phyloP scores from a whole-genome alignment of 2,329 filamentous ascomycete species.

The Phyllosticta citriasiana region DNA sequence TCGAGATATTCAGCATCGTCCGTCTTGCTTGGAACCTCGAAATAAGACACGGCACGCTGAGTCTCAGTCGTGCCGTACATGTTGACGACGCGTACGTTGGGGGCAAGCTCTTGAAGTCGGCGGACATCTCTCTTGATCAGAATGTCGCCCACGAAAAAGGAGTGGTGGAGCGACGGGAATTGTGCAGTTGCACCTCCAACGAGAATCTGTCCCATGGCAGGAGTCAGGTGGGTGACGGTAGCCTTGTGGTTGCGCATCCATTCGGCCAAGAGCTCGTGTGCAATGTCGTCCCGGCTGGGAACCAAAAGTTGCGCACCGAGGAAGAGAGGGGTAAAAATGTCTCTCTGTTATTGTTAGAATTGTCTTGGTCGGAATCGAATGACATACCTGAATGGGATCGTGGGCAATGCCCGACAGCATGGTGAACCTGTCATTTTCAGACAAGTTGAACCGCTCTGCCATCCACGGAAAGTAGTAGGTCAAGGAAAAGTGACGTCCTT shows the following conservation, averaged over 20 bases:
- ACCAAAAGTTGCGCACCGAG: constrained; percentile 71
- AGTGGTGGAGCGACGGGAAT: constrained; percentile 66
- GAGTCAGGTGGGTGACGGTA: constrained; percentile 81
- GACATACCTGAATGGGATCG: constrained; percentile 40
- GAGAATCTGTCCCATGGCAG: constrained; percentile 92
- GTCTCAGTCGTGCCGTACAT: constrained; percentile 89
- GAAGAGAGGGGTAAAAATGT: constrained; percentile 88
- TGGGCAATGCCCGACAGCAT: constrained; percentile 80
- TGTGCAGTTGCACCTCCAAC: constrained; percentile 71
- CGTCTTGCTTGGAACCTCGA: constrained; percentile 58
- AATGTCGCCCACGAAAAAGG: constrained; percentile 88
- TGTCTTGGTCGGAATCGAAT: background rate
- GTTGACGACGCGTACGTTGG: constrained; percentile 67
- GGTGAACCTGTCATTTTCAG: constrained; percentile 64
- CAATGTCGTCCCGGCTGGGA: constrained; percentile 73
- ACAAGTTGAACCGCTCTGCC: constrained; percentile 69
- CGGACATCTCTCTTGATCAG: constrained; percentile 76
- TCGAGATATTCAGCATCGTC: constrained; percentile 56
- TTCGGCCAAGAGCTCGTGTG: constrained; percentile 73
- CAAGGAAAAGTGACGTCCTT: constrained; percentile 76
- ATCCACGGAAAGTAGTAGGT: constrained; percentile 91
- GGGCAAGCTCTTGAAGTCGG: constrained; percentile 63
- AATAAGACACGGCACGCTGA: constrained; percentile 72
- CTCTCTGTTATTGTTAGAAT: constrained; percentile 27
- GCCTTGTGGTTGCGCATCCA: constrained; percentile 72